phyloP scores from a whole-genome alignment of 148 eudicot species.

The Chenopodium suecicum region DNA sequence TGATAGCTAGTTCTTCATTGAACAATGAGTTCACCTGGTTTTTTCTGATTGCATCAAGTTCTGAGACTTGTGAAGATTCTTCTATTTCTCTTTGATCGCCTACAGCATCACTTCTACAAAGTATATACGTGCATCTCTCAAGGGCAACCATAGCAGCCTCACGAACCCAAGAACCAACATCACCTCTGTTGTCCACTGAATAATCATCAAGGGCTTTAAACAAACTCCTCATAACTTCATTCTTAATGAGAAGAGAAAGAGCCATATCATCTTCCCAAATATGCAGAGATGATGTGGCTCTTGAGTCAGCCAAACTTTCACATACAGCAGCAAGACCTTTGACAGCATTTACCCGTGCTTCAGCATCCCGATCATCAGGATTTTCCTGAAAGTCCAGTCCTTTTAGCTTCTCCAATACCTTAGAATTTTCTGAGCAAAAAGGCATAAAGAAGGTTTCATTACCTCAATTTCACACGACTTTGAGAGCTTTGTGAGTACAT shows the following conservation, averaged over 20 bases:
- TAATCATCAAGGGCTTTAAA: slow-evolving; percentile 89
- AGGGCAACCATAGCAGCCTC: slow-evolving; percentile 94
- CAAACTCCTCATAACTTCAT: slow-evolving; percentile 71
- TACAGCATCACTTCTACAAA: slow-evolving; percentile 53
- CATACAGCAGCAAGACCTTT: slow-evolving; percentile 80
- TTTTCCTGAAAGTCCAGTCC: slow-evolving; percentile 51
- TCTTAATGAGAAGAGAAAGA: slow-evolving; percentile 53
- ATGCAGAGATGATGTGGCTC: slow-evolving; percentile 29
- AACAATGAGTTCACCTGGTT: slow-evolving; percentile 37
- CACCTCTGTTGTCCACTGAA: slow-evolving; percentile 94
- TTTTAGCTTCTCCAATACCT: background rate
- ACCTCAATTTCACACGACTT: slow-evolving; percentile 82
- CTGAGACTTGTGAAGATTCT: slow-evolving; percentile 21
- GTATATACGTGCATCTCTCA: slow-evolving; percentile 81
- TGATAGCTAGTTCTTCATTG: slow-evolving; percentile 63
- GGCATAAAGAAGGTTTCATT: slow-evolving; percentile 13
- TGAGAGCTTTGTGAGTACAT: slow-evolving; percentile 67
- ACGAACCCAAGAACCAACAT: slow-evolving; percentile 99
- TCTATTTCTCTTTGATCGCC: slow-evolving; percentile 17
- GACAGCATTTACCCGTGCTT: slow-evolving; percentile 93
- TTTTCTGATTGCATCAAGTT: slow-evolving; percentile 26
- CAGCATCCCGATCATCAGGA: slow-evolving; percentile 93
- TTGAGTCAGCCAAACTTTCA: slow-evolving; percentile 52
- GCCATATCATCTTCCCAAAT: slow-evolving; percentile 42
- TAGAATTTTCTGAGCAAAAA: background rate